Base-by-base conservation (phyloP, 148 eudicot genomes). In the Rhododendron kiyosumense region DNA sequence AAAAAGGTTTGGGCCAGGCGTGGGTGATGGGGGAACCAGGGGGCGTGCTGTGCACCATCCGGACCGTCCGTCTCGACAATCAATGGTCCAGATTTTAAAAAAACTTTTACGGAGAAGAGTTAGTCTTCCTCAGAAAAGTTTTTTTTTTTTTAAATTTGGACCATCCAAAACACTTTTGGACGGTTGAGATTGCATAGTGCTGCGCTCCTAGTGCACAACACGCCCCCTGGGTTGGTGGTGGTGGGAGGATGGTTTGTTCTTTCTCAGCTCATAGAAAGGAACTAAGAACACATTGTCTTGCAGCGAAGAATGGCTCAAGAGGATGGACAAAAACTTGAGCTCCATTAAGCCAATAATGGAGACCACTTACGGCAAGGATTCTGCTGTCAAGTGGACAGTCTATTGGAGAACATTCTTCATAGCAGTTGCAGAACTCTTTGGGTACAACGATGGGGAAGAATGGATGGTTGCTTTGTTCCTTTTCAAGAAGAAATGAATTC, bases 371-470 rank as follows among this genome's bases (percentile, higher is more conserved):
- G 98, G 99, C 89, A 90, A 95, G 80, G 97, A 95, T 43, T 93
- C 92, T 51, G 94, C 96, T 0, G 87, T 91, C 36, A 96, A 96
- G 87, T 96, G 98, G 99, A 92, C 93, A 2, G 98, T 90, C 34
- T 94, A 97, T 69, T 97, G 98, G 99, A 91, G 99, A 88, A 94
- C 98, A 18, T 95, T 93, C 88, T 97, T 95, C 93, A 93, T 97
- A 26, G 88, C 96, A 83, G 98, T 97, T 85, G 98, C 99, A 1
- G 99, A 97, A 87, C 88, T 97, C 12, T 95, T 94, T 54, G 95
- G 90, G 45, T 97, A 97, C 93, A 93, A 93, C 83, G 86, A 95
- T 79, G 99, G 99, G 24, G 95, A 95, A 86, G 99, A 97, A 90
- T 97, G 99, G 99, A 95, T 97, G 99, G 99, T 97, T 80, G 86